A percentile compares a stretch with the other conserved stretches of the same genome.
phyloP scores from a whole-genome alignment of 768 basidiomycete genomes.

The Guyanaporus albipodus region DNA sequence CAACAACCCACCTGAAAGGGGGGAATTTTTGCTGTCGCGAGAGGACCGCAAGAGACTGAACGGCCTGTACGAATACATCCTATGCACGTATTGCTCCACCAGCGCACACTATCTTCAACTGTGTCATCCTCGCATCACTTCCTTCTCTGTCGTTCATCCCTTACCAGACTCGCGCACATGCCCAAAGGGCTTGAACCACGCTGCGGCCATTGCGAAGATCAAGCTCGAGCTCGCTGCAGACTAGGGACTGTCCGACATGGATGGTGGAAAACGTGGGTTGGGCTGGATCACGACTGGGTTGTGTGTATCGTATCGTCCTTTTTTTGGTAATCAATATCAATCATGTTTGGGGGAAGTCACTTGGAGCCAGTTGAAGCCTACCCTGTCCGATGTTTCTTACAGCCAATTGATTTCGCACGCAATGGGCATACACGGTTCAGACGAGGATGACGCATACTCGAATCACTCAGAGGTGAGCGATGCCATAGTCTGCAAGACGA shows the following conservation, averaged over 20 bases:
- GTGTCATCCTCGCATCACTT: constrained; percentile 38
- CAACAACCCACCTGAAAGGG: constrained; percentile 79
- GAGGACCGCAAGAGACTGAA: constrained; percentile 95
- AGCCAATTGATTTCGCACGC: too few species aligned
- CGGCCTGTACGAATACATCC: constrained; percentile 96
- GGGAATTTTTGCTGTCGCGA: constrained; percentile 84
- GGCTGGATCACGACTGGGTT: background rate
- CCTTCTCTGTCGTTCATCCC: background rate
- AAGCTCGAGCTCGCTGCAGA: constrained; percentile 85
- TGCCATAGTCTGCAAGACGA: too few species aligned
- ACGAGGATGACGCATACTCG: too few species aligned
- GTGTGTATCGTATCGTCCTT: too few species aligned
- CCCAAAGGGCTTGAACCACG: constrained; percentile 94
- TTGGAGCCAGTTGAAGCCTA: too few species aligned
- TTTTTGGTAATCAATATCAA: too few species aligned
- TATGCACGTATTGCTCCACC: constrained; percentile 96
- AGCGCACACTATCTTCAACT: constrained; percentile 99
- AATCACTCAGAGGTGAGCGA: too few species aligned
- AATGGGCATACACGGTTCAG: too few species aligned
- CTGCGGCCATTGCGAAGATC: constrained; percentile 88
- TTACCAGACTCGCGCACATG: constrained; percentile 82
- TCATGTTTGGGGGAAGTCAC: too few species aligned
- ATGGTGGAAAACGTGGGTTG: constrained; percentile 2
- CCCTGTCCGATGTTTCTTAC: too few species aligned
- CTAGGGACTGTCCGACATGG: constrained; percentile 29